phyloP scores from a whole-genome alignment of 1,284 basidiomycete species.

The Trichosporon sp. region DNA sequence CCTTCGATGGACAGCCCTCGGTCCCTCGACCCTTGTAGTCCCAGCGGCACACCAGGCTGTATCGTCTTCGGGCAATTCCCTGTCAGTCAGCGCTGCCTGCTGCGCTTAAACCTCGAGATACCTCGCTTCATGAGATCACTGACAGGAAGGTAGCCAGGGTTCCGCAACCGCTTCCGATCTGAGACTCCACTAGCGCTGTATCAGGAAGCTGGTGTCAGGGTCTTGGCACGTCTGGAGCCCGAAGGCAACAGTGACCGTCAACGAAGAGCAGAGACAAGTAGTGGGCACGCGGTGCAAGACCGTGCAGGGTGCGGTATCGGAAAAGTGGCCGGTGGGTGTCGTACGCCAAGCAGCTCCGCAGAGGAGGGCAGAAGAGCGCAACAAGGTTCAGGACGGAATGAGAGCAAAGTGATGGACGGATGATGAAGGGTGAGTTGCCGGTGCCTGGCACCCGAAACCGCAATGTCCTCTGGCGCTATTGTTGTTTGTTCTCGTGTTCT shows the following conservation, averaged over 20 bases:
- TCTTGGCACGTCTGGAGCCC: neutral
- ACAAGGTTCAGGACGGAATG: slow-evolving; percentile 9
- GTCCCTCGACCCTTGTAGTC: neutral
- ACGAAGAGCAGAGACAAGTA: neutral
- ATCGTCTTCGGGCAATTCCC: neutral
- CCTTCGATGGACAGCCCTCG: slow-evolving; percentile 4
- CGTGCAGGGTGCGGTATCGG: neutral
- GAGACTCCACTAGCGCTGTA: neutral
- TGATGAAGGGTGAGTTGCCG: neutral
- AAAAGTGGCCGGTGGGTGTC: neutral
- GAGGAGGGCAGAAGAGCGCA: neutral
- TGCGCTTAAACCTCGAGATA: neutral
- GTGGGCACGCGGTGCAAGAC: neutral
- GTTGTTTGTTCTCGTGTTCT: neutral
- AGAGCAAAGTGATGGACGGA: neutral
- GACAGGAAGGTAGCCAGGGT: neutral
- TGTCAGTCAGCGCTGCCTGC: neutral
- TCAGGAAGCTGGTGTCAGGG: neutral
- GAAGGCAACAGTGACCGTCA: neutral
- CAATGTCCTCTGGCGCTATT: neutral
- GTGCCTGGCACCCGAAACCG: slow-evolving; percentile 7
- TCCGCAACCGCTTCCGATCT: neutral
- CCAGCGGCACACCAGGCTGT: neutral
- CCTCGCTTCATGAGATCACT: neutral
- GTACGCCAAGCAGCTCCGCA: neutral